phyloP scores from a whole-genome alignment of 306 rosid species.

The Trifolium repens region DNA sequence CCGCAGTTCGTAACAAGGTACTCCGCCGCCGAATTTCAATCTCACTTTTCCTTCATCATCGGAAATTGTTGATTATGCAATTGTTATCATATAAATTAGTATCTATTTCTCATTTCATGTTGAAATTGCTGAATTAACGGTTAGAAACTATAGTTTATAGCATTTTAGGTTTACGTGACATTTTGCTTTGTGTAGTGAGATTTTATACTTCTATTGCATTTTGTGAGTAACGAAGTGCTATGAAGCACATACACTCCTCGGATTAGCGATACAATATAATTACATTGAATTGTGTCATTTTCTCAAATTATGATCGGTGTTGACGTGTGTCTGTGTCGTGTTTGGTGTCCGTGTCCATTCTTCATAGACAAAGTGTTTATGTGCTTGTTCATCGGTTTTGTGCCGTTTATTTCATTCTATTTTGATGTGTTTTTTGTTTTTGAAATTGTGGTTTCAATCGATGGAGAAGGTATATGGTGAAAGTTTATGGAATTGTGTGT shows the following conservation, averaged over 20 bases:
- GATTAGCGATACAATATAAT: no score
- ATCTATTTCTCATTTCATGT: neutral
- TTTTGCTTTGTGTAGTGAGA: neutral
- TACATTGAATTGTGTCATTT: no score
- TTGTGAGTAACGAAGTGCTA: no score
- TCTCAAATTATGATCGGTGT: no score
- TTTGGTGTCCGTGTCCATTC: no score
- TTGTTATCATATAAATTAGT: neutral
- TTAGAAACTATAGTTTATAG: neutral
- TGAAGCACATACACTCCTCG: no score
- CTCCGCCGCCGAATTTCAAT: neutral
- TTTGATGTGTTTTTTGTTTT: neutral
- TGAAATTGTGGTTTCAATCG: neutral
- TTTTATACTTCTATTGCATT: neutral
- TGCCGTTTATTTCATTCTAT: neutral
- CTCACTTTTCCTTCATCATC: neutral
- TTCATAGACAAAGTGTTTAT: neutral
- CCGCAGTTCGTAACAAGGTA: conserved; percentile 84
- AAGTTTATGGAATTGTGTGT: conserved; percentile 14
- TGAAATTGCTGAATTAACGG: neutral
- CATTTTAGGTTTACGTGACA: conserved; percentile 11
- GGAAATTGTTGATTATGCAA: conserved; percentile 1
- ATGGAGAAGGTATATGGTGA: conserved; percentile 8
- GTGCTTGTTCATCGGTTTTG: neutral
- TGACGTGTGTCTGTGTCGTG: no score